Base-by-base conservation (phyloP, 495 filamentous ascomycete genomes). In the Parathielavia hyrcaniae region DNA sequence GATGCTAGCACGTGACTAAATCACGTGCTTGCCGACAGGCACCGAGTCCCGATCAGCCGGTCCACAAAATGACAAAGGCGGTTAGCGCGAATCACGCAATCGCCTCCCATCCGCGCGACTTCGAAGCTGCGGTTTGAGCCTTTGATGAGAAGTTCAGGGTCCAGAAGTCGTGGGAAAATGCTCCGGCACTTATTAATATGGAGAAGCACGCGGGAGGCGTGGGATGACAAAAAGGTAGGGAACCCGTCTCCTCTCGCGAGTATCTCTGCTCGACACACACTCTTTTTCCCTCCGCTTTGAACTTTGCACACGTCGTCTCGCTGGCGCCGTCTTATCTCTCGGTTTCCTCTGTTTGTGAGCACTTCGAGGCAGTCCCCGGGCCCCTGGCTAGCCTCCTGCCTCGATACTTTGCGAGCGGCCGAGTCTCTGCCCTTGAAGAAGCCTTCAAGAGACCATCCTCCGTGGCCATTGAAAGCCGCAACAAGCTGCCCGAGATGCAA, bases 61-160 rank as follows among this genome's bases (percentile, higher is more conserved):
- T 39, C 56, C 52, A 47, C 55, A 35, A 23, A 43, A 19, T 3
- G 9, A 58, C 50, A 22, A 17, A 65, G 34, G 3, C 2, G 64
- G 48, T 46, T 71, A 68, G 66, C 50, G 41, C 17, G 5, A 59
- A 68, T 68, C 64, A 66, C 66, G 66, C 64, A 35, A 68, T 68
- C 59, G 55, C 50, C 55, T 45, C 60, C 63, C n/a, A 59, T 59
- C 55, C 55, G 55, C 57, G 35, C 53, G 50, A 60, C 41, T 51
- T 65, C 58, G 58, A 45, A 48, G 55, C 46, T 55, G 60, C 36
- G 49, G 39, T 60, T 35, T 32, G 39, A 35, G n/a, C n/a, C 32
- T 13, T 26, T 36, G 35, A 7, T 14, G 19, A 22, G 35, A 2
- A n/a, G 2, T 20, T 34, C 2, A 6, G 32, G 53, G 41, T n/a